These are phyloP conservation scores for Ophiostoma australiae DNA, from an alignment of 2,329 filamentous ascomycete species.

Conservation along the genomic window DNA sequence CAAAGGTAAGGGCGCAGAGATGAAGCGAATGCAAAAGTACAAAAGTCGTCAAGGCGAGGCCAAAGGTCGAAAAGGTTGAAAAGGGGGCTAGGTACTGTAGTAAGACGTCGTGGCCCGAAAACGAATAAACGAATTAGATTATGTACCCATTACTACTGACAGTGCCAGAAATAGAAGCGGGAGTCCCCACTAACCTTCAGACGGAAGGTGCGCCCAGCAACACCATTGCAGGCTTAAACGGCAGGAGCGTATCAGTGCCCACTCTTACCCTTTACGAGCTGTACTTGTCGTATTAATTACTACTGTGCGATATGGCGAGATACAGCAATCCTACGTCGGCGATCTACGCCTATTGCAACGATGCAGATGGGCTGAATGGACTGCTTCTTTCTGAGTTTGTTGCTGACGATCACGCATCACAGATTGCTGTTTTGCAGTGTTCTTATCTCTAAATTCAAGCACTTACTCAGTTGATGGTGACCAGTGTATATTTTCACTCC, in stretches of 20 bases:
- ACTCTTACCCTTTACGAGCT: background rate
- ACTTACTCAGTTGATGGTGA: background rate
- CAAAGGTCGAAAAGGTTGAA: background rate
- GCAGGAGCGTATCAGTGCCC: conserved; percentile 3
- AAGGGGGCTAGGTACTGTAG: background rate
- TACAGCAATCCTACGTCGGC: background rate
- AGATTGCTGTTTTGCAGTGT: background rate
- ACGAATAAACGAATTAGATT: background rate
- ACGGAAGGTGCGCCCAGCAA: background rate
- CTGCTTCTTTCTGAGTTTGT: background rate
- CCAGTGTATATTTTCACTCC: background rate
- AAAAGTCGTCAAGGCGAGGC: background rate
- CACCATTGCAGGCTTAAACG: background rate
- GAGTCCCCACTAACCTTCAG: background rate
- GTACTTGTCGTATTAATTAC: background rate
- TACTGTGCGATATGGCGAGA: background rate
- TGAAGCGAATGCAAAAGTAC: background rate
- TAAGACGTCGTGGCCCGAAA: background rate
- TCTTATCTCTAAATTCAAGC: background rate
- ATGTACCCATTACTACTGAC: background rate
- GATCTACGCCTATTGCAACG: background rate
- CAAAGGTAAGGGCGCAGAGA: background rate
- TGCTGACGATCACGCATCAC: background rate
- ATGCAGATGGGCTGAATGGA: background rate
- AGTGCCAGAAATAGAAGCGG: conserved; percentile 2